A percentile compares a stretch with the other conserved stretches of the same genome.
Evolutionary conservation across 2,329 filamentous ascomycete genomes (phyloP).

Genomic region (Hyphodiscus sp.): DNA sequence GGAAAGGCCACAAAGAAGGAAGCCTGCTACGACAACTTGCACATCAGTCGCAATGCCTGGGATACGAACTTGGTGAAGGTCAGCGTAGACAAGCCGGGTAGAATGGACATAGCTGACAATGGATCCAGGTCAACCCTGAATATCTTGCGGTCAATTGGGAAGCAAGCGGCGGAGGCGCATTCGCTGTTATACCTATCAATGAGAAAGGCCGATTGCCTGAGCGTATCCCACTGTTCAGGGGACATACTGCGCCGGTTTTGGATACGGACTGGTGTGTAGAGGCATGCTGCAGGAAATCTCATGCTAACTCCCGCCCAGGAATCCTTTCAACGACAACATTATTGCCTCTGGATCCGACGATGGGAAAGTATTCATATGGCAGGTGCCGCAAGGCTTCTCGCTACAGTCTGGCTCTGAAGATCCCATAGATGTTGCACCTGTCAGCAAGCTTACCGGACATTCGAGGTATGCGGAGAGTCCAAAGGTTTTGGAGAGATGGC

Average conservation of each 20-base stretch:
- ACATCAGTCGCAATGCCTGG: conserved; percentile 97
- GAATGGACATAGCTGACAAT: conserved; percentile 17
- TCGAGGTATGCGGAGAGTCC: conserved; percentile 54
- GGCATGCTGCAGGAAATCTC: background rate
- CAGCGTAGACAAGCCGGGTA: conserved; percentile 12
- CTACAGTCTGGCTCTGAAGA: conserved; percentile 82
- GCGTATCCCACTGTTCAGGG: conserved; percentile 88
- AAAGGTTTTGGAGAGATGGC: conserved; percentile 3
- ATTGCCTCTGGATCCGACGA: conserved; percentile 94
- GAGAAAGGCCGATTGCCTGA: conserved; percentile 90
- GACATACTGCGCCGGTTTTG: conserved; percentile 90
- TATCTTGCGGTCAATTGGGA: conserved; percentile 99
- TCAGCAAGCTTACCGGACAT: conserved; percentile 79
- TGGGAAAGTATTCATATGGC: conserved; percentile 94
- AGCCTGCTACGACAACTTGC: conserved; percentile 96
- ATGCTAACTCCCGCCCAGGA: conserved; percentile 49
- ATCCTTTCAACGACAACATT: conserved; percentile 90
- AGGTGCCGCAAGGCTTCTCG: conserved; percentile 83
- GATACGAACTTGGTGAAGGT: conserved; percentile 98
- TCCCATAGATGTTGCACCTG: conserved; percentile 70
- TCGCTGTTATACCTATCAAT: conserved; percentile 86
- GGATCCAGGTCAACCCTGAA: conserved; percentile 76
- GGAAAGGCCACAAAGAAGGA: conserved; percentile 94
- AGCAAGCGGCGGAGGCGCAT: conserved; percentile 88
- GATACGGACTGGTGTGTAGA: conserved; percentile 77